Evolutionary conservation across 73 alveolate genomes (phyloP).

Genomic region (Durusdinium trenchii): DNA sequence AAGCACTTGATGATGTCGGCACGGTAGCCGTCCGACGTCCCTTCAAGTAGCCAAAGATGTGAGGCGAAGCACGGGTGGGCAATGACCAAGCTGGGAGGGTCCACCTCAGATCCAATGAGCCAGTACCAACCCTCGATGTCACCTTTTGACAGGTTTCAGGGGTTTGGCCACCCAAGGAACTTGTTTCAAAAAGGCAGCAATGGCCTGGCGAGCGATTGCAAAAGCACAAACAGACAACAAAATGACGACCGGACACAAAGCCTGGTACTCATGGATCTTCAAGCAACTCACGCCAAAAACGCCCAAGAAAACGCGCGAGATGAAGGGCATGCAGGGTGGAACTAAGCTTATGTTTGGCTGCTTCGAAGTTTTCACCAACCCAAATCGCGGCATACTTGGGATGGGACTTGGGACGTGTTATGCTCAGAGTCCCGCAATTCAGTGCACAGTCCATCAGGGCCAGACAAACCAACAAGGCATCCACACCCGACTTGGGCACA

Average conservation of each 20-base stretch:
- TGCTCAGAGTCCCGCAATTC: no score
- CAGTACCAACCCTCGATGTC: not conserved
- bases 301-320: not conserved
- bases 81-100: no score
- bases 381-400: not conserved
- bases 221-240: not conserved
- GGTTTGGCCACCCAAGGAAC: not conserved
- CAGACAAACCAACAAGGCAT: not conserved
- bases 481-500: not conserved
- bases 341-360: not conserved
- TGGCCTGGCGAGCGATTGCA: not conserved
- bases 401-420: not conserved
- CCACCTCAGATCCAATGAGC: not conserved
- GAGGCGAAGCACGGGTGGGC: no score
- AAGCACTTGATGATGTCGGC: not conserved
- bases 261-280: not conserved
- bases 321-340: not conserved
- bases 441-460: not conserved
- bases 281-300: not conserved
- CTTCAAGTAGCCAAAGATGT: no score
- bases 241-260: not conserved
- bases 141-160: not conserved
- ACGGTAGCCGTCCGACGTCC: no score
- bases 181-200: not conserved
- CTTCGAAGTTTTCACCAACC: not conserved